These are phyloP conservation scores for Ehretia macrophylla DNA, from an alignment of 257 asterid genomes.

Conservation along the genomic window DNA sequence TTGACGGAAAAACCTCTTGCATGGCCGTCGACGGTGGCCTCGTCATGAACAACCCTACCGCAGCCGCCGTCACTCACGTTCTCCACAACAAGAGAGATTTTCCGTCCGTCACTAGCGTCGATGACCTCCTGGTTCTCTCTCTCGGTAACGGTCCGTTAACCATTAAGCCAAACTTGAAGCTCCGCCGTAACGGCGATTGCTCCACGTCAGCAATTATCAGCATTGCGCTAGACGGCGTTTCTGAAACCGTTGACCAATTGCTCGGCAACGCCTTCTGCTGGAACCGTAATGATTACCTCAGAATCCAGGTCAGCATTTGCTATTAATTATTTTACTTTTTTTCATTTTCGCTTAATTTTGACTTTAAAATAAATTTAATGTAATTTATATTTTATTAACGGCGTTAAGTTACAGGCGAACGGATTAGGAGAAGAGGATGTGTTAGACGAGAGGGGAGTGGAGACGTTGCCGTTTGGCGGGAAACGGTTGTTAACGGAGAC, in stretches of 20 bases:
- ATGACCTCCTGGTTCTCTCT: slow-evolving; percentile 74
- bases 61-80: slow-evolving; percentile 95
- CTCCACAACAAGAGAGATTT: slow-evolving; percentile 88
- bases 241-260: slow-evolving; percentile 89
- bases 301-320: slow-evolving; percentile 66
- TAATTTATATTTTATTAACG: slow-evolving; percentile 1
- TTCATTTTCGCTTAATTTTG: not conserved
- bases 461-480: slow-evolving; percentile 85
- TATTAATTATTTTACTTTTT: not conserved
- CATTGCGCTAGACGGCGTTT: slow-evolving; percentile 82
- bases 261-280: slow-evolving; percentile 88
- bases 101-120: slow-evolving; percentile 75
- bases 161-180: slow-evolving; percentile 36
- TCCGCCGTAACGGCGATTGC: slow-evolving; percentile 50
- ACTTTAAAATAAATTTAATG: not conserved
- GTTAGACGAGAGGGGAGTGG: slow-evolving; percentile 65
- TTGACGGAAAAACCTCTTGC: slow-evolving; percentile 75
- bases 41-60: slow-evolving; percentile 94
- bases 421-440: slow-evolving; percentile 42
- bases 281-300: slow-evolving; percentile 74
- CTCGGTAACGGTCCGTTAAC: slow-evolving; percentile 62
- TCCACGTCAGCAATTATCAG: slow-evolving; percentile 52
- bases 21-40: slow-evolving; percentile 91
- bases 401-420: slow-evolving; percentile 47
- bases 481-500: slow-evolving; percentile 83